Base-by-base conservation (phyloP, 352 stramenopile species). In the Phytophthora lateralis region DNA sequence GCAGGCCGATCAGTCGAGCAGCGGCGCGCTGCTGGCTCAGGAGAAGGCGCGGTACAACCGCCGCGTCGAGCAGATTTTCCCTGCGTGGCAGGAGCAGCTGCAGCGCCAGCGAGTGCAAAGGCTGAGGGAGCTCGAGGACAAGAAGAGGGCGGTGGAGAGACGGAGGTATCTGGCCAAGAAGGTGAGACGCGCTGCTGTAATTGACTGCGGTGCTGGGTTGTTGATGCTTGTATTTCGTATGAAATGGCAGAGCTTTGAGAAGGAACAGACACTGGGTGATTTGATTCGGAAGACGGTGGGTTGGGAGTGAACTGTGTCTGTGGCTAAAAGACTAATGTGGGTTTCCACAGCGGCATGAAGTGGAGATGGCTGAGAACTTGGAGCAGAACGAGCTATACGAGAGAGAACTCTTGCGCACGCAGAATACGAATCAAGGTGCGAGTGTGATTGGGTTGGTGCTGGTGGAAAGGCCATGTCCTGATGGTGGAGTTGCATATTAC, bases 311-410 rank as follows among this genome's bases (percentile, higher is more conserved):
- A 8, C 0, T 4, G 14, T n/a, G n/a, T 29, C 34, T 37, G 18
- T 43, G 32, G 5, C 2, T 53, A 45, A 2, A 34, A 21, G n/a
- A 6, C 24, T 55, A 30, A 27, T 14, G 39, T 14, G 15, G 7
- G 12, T 24, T 43, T 17, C 6, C 47, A 34, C n/a, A 94, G 85
- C 79, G 59, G 7, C 82, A 91, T 35, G 82, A 92, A 62, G 85
- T 94, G 26, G 77, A 87, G 46, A 60, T 94, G 45, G 71, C 80
- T 0, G 74, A 90, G 51, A 92, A 81, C 43, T 52, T 94, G 46
- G 85, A 90, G 55, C 84, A 88, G 27, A 92, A 92, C 41, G 85
- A 94, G 59, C 66, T 75, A 11, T 86, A 80, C 29, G 82, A 91
- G 50, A 71, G 85, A 21, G 71, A 90, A 18, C 39, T 91, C 1